A percentile compares a stretch with the other conserved stretches of the same genome.
Conservation (phyloP, 495 filamentous ascomycete genomes). For the Penicillium psychrofluorescens region DNA sequence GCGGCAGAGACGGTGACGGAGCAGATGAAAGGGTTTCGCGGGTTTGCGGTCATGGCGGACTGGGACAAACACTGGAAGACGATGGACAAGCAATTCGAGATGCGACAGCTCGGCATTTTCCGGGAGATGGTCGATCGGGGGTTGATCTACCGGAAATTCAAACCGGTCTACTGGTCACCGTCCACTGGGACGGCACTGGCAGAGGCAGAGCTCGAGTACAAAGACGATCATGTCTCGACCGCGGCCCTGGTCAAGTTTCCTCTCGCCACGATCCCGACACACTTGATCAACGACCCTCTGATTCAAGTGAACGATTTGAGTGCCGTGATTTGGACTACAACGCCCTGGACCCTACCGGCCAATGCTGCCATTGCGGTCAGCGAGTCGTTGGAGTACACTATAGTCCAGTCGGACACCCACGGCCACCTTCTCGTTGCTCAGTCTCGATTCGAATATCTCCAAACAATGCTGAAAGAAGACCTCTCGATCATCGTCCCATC, state of each 20-base stretch:
- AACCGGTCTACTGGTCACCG: slow-evolving; percentile 95
- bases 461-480: slow-evolving; percentile 33
- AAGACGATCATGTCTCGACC: slow-evolving; percentile 70
- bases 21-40: slow-evolving; percentile 76
- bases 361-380: slow-evolving; percentile 83
- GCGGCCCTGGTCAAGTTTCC: slow-evolving; percentile 80
- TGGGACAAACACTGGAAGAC: slow-evolving; percentile 91
- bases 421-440: slow-evolving; percentile 61
- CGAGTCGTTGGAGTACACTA: slow-evolving; percentile 60
- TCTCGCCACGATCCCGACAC: slow-evolving; percentile 45
- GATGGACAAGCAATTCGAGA: slow-evolving; percentile 83
- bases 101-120: slow-evolving; percentile 79
- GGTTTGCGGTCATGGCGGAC: slow-evolving; percentile 87
- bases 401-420: slow-evolving; percentile 49
- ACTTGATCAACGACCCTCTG: slow-evolving; percentile 31
- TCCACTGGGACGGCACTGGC: slow-evolving; percentile 86
- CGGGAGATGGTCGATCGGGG: slow-evolving; percentile 76
- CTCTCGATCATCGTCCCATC: slow-evolving; percentile 44
- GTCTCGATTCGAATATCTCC: slow-evolving; percentile 51
- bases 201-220: slow-evolving; percentile 94
- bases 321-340: slow-evolving; percentile 94
- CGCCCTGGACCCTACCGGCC: slow-evolving; percentile 93
- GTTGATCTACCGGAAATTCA: slow-evolving; percentile 78
- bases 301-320: slow-evolving; percentile 39
- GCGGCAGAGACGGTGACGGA: slow-evolving; percentile 65